Base-by-base conservation (phyloP, 2,329 filamentous ascomycete genomes). In the Arthrobotrys conoides region DNA sequence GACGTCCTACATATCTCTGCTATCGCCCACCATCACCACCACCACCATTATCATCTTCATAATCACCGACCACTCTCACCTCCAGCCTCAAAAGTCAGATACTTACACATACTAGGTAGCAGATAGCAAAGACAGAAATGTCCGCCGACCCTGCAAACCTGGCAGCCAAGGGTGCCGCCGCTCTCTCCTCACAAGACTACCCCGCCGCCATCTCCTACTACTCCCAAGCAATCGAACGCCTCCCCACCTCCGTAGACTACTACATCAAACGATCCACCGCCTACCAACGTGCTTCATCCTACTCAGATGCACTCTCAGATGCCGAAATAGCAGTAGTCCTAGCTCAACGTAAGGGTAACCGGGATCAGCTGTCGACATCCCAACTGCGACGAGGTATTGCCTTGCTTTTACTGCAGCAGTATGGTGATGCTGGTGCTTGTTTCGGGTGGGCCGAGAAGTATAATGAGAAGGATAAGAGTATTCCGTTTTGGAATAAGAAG, bases 241-340 rank as follows among this genome's bases (percentile, higher is more conserved):
- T 87, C 38, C 88, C 90, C 1, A 87, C 86, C 44, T 89, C 90
- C 1, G 88, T 89, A 6, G 86, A 88, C 81, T 91, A 91, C 84
- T 90, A 90, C 83, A 88, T 90, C 81, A 88, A 90, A 81, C 89
- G 90, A 27, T 89, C 89, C 3, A 90, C 87, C 20, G 90, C 90
- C 49, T 88, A 90, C 82, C 88, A 89, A 30, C 89, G 90, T 48
- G 85, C 87, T 22, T 86, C 71, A 16, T 71, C 81, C 20, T 80
- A 81, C 38, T 5, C 55, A 0, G 63, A 78, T 3, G 89, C 89
- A 0, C 84, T 89, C 49, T 83, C 81, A 10, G 87, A 88, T 83
- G 86, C 87, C 6, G 87, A 88, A 81, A 82, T 85, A 20, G 87
- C 86, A 0, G 82, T 88, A 2, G 71, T 83, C 0, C 83, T 87